These are phyloP conservation scores for Perkinsela sp. DNA, from an alignment of 208 protist species.

Conservation along the genomic window DNA sequence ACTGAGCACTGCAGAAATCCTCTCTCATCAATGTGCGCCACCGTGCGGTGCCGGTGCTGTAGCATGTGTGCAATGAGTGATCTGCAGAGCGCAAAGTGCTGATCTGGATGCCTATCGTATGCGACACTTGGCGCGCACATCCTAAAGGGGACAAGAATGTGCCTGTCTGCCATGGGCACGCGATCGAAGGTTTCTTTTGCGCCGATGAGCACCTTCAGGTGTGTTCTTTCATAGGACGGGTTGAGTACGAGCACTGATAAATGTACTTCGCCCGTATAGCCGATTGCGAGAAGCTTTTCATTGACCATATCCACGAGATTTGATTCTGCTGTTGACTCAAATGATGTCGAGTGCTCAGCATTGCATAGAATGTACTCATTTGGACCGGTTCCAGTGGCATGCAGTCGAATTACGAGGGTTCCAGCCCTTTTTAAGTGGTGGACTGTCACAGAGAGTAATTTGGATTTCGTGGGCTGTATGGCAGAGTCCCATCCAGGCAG, in stretches of 20 bases:
- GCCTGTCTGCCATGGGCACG: not conserved
- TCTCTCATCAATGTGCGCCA: not conserved
- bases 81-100: not conserved
- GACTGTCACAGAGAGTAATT: not conserved
- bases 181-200: not conserved
- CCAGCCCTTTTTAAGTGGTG: not conserved
- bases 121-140: not conserved
- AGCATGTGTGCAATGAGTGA: not conserved
- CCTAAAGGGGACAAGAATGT: not conserved
- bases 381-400: not conserved
- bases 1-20: not conserved
- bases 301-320: not conserved
- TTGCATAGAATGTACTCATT: not conserved
- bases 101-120: not conserved
- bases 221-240: not conserved
- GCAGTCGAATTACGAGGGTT: not conserved
- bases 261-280: not conserved
- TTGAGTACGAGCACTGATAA: not conserved
- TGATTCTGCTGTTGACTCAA: not conserved
- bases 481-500: not conserved
- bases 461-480: not conserved
- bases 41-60: not conserved
- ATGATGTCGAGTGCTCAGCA: not conserved
- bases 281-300: not conserved
- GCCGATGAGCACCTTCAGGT: not conserved